Conservation (phyloP, 2,329 filamentous ascomycete genomes). For the Talaromyces verruculosus region DNA sequence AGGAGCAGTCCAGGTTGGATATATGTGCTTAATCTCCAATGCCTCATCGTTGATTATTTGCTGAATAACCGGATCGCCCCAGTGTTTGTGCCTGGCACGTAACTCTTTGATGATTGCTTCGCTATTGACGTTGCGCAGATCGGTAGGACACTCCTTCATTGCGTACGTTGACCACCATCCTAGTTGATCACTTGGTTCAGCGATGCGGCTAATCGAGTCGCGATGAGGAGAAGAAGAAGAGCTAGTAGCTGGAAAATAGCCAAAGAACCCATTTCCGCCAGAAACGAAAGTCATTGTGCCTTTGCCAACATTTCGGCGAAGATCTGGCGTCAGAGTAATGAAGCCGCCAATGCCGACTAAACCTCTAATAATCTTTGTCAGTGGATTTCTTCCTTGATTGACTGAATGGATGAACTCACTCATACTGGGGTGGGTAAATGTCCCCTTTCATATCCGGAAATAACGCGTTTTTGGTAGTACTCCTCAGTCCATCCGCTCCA, state of each 20-base stretch:
- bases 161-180: conserved; percentile 51
- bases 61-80: conserved; percentile 49
- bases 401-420: conserved; percentile 29
- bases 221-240: conserved; percentile 25
- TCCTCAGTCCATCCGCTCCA: conserved; percentile 46
- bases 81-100: conserved; percentile 43
- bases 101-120: conserved; percentile 39
- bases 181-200: conserved; percentile 34
- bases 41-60: conserved; percentile 38
- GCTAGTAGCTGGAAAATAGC: conserved; percentile 44
- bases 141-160: conserved; percentile 32
- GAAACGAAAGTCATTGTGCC: conserved; percentile 47
- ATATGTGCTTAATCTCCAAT: conserved; percentile 45
- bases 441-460: conserved; percentile 34
- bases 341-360: conserved; percentile 51
- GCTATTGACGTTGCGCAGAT: conserved; percentile 34
- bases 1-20: conserved; percentile 52
- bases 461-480: conserved; percentile 37
- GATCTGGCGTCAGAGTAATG: conserved; percentile 32
- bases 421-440: conserved; percentile 42
- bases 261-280: conserved; percentile 53
- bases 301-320: conserved; percentile 34
- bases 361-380: conserved; percentile 30
- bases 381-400: not conserved
- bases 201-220: conserved; percentile 30